Conservation (phyloP, 192 early-diverging fungal species). For the Backusella psychrophila region DNA sequence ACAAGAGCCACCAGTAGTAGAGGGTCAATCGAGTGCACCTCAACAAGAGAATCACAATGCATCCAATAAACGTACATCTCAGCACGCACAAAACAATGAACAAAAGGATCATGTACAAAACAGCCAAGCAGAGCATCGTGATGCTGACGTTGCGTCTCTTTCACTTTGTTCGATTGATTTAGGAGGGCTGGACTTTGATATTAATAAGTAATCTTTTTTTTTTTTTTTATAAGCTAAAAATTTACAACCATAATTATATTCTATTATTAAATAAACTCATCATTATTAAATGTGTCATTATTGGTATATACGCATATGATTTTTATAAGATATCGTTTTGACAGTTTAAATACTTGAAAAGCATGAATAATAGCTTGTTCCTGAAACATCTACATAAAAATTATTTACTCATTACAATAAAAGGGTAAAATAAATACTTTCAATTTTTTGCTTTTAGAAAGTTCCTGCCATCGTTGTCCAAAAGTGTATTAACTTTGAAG, state of each 20-base stretch:
- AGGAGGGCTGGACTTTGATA: neutral
- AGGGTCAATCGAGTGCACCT: neutral
- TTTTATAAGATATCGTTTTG: too few relatives aligned
- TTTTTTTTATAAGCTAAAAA: neutral
- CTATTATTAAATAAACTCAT: neutral
- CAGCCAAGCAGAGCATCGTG: neutral
- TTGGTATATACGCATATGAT: too few relatives aligned
- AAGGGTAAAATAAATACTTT: too few relatives aligned
- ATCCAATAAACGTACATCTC: neutral
- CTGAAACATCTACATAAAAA: too few relatives aligned
- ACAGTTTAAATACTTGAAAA: too few relatives aligned
- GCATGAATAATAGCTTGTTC: too few relatives aligned
- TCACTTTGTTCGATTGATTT: constrained; percentile 12
- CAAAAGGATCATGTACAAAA: neutral
- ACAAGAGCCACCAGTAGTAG: neutral
- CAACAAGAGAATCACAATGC: neutral
- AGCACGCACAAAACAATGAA: neutral
- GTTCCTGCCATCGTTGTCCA: too few relatives aligned
- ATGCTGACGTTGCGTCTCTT: neutral
- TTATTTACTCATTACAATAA: too few relatives aligned
- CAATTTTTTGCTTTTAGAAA: too few relatives aligned
- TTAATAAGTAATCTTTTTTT: neutral
- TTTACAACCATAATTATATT: neutral
- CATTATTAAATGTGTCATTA: too few relatives aligned
- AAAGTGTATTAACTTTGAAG: too few relatives aligned